Base-by-base conservation (phyloP, 805 yeast species). In the Ogataea angusta region DNA sequence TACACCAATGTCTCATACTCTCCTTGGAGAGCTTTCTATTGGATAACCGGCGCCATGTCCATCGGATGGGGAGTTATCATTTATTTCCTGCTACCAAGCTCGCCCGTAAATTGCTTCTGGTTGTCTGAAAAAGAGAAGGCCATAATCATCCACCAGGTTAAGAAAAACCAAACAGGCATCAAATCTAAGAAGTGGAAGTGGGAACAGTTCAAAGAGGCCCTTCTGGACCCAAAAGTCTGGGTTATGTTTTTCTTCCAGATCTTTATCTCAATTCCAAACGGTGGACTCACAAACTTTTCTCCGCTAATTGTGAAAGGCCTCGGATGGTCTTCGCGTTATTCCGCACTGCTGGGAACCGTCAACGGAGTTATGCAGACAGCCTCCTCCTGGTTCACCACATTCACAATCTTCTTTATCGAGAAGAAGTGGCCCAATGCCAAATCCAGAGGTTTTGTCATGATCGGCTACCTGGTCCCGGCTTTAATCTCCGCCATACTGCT, bases 11-110 rank as follows among this genome's bases (percentile, higher is more conserved):
- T 57, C 14, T 73, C 65, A 32, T 61, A 78, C 12, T 66, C 59
- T 3, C 70, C 81, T 3, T 83, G 89, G 89, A 76, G 75, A 52
- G 61, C 76, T 8, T 59, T 80, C 9, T 82, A 75, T 54, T 60
- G 82, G 43, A 67, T 80, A 27, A 71, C 77, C 30, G 91, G 90
- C 17, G 60, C 68, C 9, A 67, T 76, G 51, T 79, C 86, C 4
- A 59, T 79, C 5, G 52, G 71, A 8, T 56, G 78, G 29, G 85
- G 84, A 5, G 40, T 72, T 6, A 44, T 52, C n/a, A 48, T 53
- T 25, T 48, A 46, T 66, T 22, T 69, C 76, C 47, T 62, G 56
- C 37, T 56, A 69, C 50, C 78, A 73, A 60, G 59, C 78, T 42
- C 84, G 15, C 86, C 87, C 29, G 63, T 67, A 7, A 61, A 61